Base-by-base conservation (phyloP, 1,284 basidiomycete species). In the Wolfiporia cocos region DNA sequence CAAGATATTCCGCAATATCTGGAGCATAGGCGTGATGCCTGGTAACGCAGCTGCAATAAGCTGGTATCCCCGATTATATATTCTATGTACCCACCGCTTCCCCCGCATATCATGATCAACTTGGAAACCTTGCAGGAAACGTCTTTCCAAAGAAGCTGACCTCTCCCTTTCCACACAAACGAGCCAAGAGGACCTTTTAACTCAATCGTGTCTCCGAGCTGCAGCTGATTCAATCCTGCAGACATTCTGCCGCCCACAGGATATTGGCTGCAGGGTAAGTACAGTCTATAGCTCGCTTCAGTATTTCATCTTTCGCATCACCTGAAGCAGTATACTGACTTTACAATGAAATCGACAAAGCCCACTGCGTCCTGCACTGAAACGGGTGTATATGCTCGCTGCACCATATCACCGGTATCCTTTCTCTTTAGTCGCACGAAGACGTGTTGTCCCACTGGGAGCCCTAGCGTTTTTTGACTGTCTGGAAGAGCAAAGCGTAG, bases 361-460 rank as follows among this genome's bases (percentile, higher is more conserved):
- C 78, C 81, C 19, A 58, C 59, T 7, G 66, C 68, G 22, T 61
- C 57, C 34, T 63, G 57, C 36, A 55, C 55, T 14, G 75, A 78
- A 28, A 82, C 67, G 0, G 81, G 81, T 2, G 81, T 84, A 49
- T 84, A 84, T 0, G 79, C 77, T 20, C 80, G 64, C 49, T 81
- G 78, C 0, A 82, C 68, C 1, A 76, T 46, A 42, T 75, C 68
- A 7, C 69, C 69, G 6, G 57, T 61, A 20, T 61, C 59, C 45
- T 72, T 72, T 34, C 67, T 54, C 36, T 56, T 55, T 19, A 78
- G 48, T 2, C 78, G 67, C 3, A 74, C 65, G 47, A 73, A 81
- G 37, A 83, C 72, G 49, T 85, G 82, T 47, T 84, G 78, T 1
- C 81, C 82, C 5, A 70, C 67, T 0, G 78, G 77, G 9, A 85